A percentile compares a stretch with the other conserved stretches of the same genome.
phyloP scores from a whole-genome alignment of 768 basidiomycete species.

The Trametes villosa region DNA sequence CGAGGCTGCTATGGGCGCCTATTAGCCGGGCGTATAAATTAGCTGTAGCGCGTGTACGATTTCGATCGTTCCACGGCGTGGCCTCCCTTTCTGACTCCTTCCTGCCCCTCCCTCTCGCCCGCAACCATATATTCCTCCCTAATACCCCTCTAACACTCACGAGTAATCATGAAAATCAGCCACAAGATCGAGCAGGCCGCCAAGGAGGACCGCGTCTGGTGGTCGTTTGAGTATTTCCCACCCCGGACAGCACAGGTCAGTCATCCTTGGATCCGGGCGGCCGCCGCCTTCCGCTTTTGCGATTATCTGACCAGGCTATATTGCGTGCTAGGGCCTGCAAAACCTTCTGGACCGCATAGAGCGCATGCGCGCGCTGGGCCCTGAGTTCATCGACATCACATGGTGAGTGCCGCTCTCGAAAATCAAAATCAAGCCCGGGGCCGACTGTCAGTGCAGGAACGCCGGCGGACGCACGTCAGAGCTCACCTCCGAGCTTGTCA shows the following conservation, averaged over 20 bases:
- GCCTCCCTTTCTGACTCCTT: constrained; percentile 11
- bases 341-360: constrained; percentile 98
- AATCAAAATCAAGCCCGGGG: not conserved
- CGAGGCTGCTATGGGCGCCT: constrained; percentile 13
- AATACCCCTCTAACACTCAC: constrained; percentile 20
- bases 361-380: constrained; percentile 93
- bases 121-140: constrained; percentile 15
- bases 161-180: constrained; percentile 82
- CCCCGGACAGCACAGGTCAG: constrained; percentile 90
- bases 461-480: constrained; percentile 96
- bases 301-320: constrained; percentile 6
- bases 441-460: constrained; percentile 61
- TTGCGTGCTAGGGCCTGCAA: constrained; percentile 71
- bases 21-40: not conserved
- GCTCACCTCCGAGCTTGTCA: constrained; percentile 90
- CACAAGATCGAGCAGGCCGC: constrained; percentile 88
- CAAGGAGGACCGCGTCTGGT: constrained; percentile 89
- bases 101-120: not conserved
- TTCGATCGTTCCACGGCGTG: constrained; percentile 6
- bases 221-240: constrained; percentile 99
- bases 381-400: constrained; percentile 98
- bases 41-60: constrained; percentile 8
- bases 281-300: constrained; percentile 10
- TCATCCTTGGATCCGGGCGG: constrained; percentile 8
- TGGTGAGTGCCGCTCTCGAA: constrained; percentile 50